Base-by-base conservation (phyloP, 176 grass and related monocot genomes). In the Eragrostis nindensis region DNA sequence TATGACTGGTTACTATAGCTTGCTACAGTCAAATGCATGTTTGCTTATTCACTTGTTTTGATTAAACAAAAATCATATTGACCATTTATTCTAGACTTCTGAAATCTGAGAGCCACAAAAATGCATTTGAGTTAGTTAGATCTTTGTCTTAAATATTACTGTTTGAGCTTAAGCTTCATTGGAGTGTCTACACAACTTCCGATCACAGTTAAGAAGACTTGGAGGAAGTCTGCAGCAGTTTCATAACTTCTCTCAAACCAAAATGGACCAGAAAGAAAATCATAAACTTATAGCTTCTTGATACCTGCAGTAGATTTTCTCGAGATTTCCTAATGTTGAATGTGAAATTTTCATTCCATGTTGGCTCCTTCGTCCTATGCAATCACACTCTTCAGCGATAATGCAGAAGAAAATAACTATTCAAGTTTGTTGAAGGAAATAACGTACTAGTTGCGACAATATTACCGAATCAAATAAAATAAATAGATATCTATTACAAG, bases 281-380 rank as follows among this genome's bases (percentile, higher is more conserved):
- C 53, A 62, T 70, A 42, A 70, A 48, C 62, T 62, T 40, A 41
- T 62, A 48, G 38, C 30, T 78, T 79, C 11, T 62, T 74, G 41
- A 86, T 84, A 94, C 94, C 94, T 94, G 85, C 66, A 97, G 76
- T 65, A 85, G 57, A 84, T 92, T 92, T 82, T 82, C 84, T 70
- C 26, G 66, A 86, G 76, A 80, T 84, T 75, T 88, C 60, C 46
- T 90, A 75, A 94, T 82, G 56, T 92, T 94, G 60, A 97, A 94
- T 54, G 85, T 89, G 67, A 90, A 84, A 70, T 94, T 70, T 81
- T 97, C 89, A 92, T 97, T 92, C 95, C 95, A 97, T 80, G 89
- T 88, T 89, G 95, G 92, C 66, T 94, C 95, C 80, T 85, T 92
- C 29, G 77, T 83, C 87, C 95, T 94, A 87, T 64, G 66, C 57